phyloP scores from a whole-genome alignment of 768 basidiomycete species.

The Hygrocybe punicea region DNA sequence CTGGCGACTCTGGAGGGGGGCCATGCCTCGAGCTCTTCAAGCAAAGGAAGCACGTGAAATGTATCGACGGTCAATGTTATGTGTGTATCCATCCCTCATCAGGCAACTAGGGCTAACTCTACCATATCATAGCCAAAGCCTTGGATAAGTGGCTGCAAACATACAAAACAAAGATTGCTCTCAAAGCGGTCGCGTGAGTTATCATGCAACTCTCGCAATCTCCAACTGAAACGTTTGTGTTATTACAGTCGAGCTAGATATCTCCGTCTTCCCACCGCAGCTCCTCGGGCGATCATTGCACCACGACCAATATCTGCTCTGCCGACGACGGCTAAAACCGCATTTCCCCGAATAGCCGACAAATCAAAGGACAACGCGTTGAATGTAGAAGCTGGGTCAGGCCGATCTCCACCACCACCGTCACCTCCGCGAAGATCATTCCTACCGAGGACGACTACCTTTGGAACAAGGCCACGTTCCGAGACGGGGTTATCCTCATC shows the following conservation, averaged over 20 bases:
- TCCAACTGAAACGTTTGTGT: conserved; percentile 8
- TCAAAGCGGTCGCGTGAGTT: conserved; percentile 82
- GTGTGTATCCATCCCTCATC: conserved; percentile 41
- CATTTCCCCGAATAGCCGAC: conserved; percentile 3
- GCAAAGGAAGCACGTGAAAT: conserved; percentile 62
- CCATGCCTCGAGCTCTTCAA: conserved; percentile 67
- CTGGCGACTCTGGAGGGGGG: conserved; percentile 64
- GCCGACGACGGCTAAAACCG: conserved; percentile 5
- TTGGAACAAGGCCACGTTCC: conserved; percentile 36
- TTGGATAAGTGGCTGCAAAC: conserved; percentile 67
- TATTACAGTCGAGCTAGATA: conserved; percentile 69
- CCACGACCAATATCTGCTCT: conserved; percentile 19
- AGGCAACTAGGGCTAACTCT: conserved; percentile 10
- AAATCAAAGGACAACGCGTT: neutral
- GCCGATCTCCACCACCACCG: conserved; percentile 6
- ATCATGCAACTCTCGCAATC: neutral
- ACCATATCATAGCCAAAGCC: conserved; percentile 40
- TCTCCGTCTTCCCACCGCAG: conserved; percentile 64
- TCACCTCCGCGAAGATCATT: conserved; percentile 10
- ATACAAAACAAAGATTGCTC: conserved; percentile 65
- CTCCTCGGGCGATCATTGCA: conserved; percentile 37
- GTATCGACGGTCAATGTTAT: conserved; percentile 51
- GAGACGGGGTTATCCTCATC: conserved; percentile 28
- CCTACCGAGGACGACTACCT: conserved; percentile 10
- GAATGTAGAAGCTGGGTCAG: conserved; percentile 2